These are phyloP conservation scores for Starmerella bombi DNA, from an alignment of 805 yeast genomes.

Conservation along the genomic window DNA sequence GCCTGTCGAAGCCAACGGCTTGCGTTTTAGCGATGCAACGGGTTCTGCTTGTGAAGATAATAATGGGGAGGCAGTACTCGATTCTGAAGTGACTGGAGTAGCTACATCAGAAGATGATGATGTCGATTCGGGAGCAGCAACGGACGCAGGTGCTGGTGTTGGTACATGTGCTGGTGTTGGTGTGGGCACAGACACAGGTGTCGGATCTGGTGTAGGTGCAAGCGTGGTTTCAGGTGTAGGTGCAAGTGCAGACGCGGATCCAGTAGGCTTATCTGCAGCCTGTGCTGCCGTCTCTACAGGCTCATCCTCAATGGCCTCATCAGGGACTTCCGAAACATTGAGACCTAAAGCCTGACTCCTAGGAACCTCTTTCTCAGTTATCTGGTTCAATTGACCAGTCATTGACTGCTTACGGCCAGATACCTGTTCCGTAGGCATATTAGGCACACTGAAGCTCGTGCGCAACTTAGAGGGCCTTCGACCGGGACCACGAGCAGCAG, in stretches of 20 bases:
- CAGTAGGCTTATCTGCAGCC: no score
- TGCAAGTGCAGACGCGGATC: no score
- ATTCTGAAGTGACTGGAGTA: no score
- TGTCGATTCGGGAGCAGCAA: neutral
- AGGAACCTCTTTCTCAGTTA: neutral
- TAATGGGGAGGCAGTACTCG: neutral
- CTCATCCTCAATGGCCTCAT: neutral
- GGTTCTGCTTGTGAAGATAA: neutral
- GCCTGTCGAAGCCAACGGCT: neutral
- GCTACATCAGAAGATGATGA: no score
- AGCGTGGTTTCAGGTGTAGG: no score
- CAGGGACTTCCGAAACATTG: neutral
- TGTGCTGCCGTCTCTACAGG: neutral
- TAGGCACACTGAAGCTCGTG: conserved; percentile 17
- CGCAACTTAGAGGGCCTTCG: conserved; percentile 21
- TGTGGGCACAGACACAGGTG: neutral
- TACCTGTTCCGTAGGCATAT: neutral
- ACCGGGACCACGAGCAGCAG: conserved; percentile 13
- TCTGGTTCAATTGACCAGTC: no score
- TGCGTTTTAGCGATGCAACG: neutral
- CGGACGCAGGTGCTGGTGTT: neutral
- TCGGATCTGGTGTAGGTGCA: neutral
- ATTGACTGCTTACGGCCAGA: no score
- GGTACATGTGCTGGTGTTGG: no score
- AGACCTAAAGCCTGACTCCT: neutral